These are phyloP conservation scores for Yarrowia sp. DNA, from an alignment of 805 yeast genomes.

Conservation along the genomic window DNA sequence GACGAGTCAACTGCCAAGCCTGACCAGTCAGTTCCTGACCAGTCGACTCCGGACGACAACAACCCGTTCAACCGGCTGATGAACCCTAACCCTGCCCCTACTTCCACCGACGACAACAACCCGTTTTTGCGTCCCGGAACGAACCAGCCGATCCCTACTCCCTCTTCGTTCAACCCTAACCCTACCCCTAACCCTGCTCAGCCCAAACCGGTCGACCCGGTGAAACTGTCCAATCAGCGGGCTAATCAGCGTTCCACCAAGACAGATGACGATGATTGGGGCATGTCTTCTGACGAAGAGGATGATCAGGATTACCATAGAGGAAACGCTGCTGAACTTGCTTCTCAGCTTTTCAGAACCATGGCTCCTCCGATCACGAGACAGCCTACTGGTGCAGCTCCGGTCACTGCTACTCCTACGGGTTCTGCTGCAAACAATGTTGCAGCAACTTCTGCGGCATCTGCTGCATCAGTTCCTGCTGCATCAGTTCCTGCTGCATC, in stretches of 20 bases:
- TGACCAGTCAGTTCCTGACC: background rate
- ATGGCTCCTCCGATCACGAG: conserved; percentile 40
- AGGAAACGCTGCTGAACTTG: conserved; percentile 44
- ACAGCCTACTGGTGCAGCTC: conserved; percentile 31
- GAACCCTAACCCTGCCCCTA: conserved; percentile 17
- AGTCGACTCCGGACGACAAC: too few species aligned
- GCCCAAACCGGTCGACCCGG: conserved; percentile 30
- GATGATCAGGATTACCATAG: conserved; percentile 40
- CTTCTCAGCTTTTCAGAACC: conserved; percentile 45
- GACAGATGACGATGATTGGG: conserved; percentile 40
- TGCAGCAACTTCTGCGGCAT: background rate
- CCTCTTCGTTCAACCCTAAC: conserved; percentile 29
- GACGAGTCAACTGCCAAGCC: too few species aligned
- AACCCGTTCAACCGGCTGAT: conserved; percentile 33
- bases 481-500: too few species aligned
- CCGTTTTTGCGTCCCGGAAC: conserved; percentile 21
- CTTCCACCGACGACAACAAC: conserved; percentile 3
- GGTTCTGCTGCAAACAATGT: conserved; percentile 19
- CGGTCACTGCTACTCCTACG: conserved; percentile 14
- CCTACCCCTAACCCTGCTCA: conserved; percentile 29
- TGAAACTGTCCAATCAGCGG: conserved; percentile 38
- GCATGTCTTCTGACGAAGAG: conserved; percentile 35
- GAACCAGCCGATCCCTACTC: conserved; percentile 30
- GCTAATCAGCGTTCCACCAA: conserved; percentile 38
- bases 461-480: background rate